Base-by-base conservation (phyloP, 495 filamentous ascomycete genomes). In the Cudoniella acicularis region DNA sequence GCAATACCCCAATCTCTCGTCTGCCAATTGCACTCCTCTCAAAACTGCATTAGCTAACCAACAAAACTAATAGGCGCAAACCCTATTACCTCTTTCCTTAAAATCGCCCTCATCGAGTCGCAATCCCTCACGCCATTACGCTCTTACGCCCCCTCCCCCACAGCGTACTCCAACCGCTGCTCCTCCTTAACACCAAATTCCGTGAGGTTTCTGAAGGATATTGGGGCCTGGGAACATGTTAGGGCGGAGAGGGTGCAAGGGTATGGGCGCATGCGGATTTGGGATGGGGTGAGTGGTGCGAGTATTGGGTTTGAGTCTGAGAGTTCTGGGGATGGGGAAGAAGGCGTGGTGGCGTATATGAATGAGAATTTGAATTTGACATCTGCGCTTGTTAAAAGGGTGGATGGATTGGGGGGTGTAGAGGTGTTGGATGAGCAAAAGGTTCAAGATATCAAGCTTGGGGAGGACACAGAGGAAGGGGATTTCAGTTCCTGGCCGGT, bases 251-350 rank as follows among this genome's bases (percentile, higher is more conserved):
- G 95, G n/a, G 81, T 92, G 13, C 92, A 96, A 71, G 76, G 82
- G 1, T 99, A 97, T 70, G 83, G 93, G 45, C 87, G 90, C 60
- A 99, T 99, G 94, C 75, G 84, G 65, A 93, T 98, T 10, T 99
- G 94, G 94, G 94, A 99, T 72, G 94, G 94, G 54, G 85, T 96
- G 54, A 87, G 88, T 16, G 89, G 83, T 54, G 87, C 92, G 40
- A 81, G 84, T 48, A 96, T 99, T 70, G 86, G 88, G 55, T 99
- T 99, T 71, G 88, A 94, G 73, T 87, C 84, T 82, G 75, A 79
- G 22, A 72, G 75, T 17, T 79, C 80, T 22, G 73, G 78, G 17
- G 68, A 75, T 2, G 61, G 73, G 42, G 70, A 60, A 10, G 65
- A 64, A 17, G 69, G 70, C 16, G 65, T 85, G 1, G 92, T 99